A percentile compares a stretch with the other conserved stretches of the same genome.
These are phyloP conservation scores for Russula sp. DNA, from an alignment of 768 basidiomycete genomes.

Conservation along the genomic window DNA sequence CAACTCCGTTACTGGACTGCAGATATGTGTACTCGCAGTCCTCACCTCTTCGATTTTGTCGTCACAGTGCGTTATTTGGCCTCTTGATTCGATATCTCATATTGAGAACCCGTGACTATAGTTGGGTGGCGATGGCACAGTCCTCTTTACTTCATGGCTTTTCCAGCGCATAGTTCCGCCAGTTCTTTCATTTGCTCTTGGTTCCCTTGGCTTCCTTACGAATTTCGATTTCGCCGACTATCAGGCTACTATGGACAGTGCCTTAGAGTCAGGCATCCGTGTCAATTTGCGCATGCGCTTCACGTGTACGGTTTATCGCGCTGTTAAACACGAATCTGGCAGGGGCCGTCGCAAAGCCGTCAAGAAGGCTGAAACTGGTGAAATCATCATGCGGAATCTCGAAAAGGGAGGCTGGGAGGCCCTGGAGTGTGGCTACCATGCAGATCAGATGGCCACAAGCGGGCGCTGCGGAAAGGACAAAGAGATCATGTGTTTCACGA, in stretches of 20 bases:
- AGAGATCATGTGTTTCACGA: slow-evolving; percentile 98
- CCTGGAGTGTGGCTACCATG: slow-evolving; percentile 73
- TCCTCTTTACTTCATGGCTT: slow-evolving; percentile 98
- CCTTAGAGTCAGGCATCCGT: slow-evolving; percentile 88
- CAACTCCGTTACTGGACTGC: slow-evolving; percentile 97
- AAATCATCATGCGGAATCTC: slow-evolving; percentile 94
- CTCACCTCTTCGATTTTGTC: slow-evolving; percentile 97
- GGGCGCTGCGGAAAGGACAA: slow-evolving; percentile 67
- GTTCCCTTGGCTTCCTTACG: slow-evolving; percentile 95
- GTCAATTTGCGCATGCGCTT: slow-evolving; percentile 99
- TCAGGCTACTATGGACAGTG: slow-evolving; percentile 78
- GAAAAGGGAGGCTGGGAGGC: slow-evolving; percentile 95
- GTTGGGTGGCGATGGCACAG: slow-evolving; percentile 98
- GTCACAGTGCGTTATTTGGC: slow-evolving; percentile 66
- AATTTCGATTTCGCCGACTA: slow-evolving; percentile 94
- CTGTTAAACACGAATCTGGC: slow-evolving; percentile 66
- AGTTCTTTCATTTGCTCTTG: slow-evolving; percentile 93
- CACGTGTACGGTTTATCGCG: slow-evolving; percentile 97
- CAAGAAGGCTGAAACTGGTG: slow-evolving; percentile 90
- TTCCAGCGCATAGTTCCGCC: slow-evolving; percentile 99
- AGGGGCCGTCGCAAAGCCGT: slow-evolving; percentile 70
- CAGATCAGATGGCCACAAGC: slow-evolving; percentile 43
- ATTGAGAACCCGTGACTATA: slow-evolving; percentile 36
- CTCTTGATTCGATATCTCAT: neutral
- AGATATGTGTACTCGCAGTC: slow-evolving; percentile 87